Percentiles rank a stretch among this genome's conserved stretches.
Evolutionary conservation across 1,284 basidiomycete species (phyloP).

Genomic region (Ceratobasidium sp.): DNA sequence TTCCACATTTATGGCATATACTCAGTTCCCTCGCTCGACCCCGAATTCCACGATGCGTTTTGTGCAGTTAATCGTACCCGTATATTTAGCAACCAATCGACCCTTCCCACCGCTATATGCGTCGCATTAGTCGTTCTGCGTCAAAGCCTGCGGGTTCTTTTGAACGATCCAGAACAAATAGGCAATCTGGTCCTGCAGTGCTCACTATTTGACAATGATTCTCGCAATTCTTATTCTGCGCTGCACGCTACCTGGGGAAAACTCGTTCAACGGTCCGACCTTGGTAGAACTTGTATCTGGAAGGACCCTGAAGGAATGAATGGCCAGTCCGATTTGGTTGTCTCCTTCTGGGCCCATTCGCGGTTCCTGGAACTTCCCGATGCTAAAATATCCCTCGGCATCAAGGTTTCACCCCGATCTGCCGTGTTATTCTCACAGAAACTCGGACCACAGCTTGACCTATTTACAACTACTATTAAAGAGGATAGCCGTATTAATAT

Average conservation of each 20-base stretch:
- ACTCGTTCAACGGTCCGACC: background rate
- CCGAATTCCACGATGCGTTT: background rate
- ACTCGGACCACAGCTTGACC: background rate
- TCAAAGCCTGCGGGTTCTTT: background rate
- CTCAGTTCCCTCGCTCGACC: background rate
- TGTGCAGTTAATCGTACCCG: background rate
- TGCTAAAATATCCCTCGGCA: background rate
- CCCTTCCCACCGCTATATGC: conserved; percentile 6
- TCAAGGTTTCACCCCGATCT: background rate
- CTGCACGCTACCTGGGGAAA: conserved; percentile 15
- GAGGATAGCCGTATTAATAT: background rate
- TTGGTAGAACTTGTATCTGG: background rate
- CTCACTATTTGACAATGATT: background rate
- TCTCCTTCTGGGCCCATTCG: conserved; percentile 8
- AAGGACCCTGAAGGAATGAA: background rate
- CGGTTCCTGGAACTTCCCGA: background rate
- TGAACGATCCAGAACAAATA: background rate
- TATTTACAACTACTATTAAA: background rate
- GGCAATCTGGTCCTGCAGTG: conserved; percentile 3
- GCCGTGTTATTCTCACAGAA: background rate
- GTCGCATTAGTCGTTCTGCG: conserved; percentile 16
- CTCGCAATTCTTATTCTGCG: background rate
- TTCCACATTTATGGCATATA: background rate
- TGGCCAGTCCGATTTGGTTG: conserved; percentile 22
- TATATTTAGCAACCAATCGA: background rate